Evolutionary conservation across 169 alveolate species (phyloP), one percentile per base, ranked within the genome.

Genomic region (Miamiensis avidus): DNA sequence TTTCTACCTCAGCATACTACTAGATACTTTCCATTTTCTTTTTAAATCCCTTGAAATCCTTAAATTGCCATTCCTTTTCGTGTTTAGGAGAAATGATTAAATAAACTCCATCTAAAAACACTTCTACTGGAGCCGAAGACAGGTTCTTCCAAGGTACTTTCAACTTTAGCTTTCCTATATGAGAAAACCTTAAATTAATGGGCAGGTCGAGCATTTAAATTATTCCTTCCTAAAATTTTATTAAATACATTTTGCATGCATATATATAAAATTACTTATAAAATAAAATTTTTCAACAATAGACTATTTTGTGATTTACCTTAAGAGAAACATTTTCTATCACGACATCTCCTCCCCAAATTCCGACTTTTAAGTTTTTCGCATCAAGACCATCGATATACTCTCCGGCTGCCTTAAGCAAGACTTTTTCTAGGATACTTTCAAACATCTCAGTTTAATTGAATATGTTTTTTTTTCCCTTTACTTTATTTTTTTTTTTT

Each of bases 201-300:
- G 90, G 90, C n/a, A 86, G 78, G 64, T 86, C 90, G 1, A 86
- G 34, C 90, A 86, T 86, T n/a, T 81, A 65, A 4, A 86, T 74
- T 29, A 86, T 34, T 16, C 69, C 69, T 20, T 49, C 69, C 69
- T 49, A 49, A 49, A 49, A 49, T 49, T 49, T 49, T 49, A 11
- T 49, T 49, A 49, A 49, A 49, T 49, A 11, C 4, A 49, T 11
- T 11, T 11, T 49, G 4, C 69, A 20, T 49, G 20, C 4, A 11
- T 49, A 11, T 49, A 49, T 4, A 49, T 11, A 49, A 49, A 49
- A 49, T 11, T 49, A 49, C 20, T 11, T 11, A 49, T 49, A 49
- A 11, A 49, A 49, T 49, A n/a, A n/a, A 49, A 11, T 49, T 49
- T 49, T 49, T 11, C 20, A 49, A 11, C 69, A 11, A 11, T 49